Evolutionary conservation across 2,329 filamentous ascomycete genomes (phyloP).

Genomic region (Neobulgaria alba): DNA sequence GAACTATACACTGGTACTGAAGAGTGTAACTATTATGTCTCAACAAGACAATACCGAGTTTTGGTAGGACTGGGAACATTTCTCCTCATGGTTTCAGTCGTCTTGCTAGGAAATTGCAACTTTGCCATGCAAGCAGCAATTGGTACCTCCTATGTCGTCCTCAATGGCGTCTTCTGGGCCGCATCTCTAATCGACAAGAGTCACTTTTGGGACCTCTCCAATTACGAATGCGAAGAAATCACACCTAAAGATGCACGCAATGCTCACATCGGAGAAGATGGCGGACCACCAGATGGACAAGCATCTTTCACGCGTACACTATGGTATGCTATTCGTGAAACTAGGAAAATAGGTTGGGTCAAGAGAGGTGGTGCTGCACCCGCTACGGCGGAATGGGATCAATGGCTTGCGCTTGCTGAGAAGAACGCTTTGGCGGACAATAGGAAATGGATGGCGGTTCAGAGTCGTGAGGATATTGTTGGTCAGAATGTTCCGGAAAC

Average conservation of each 20-base stretch:
- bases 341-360: conserved; percentile 44
- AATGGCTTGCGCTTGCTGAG: conserved; percentile 44
- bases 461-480: conserved; percentile 41
- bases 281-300: conserved; percentile 30
- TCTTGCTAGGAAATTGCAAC: conserved; percentile 53
- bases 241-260: conserved; percentile 33
- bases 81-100: conserved; percentile 51
- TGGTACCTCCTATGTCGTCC: conserved; percentile 46
- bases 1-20: conserved; percentile 55
- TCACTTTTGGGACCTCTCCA: conserved; percentile 48
- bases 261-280: conserved; percentile 31
- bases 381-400: conserved; percentile 41
- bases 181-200: conserved; percentile 30
- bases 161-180: conserved; percentile 52
- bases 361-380: conserved; percentile 43
- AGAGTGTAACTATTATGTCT: conserved; percentile 47
- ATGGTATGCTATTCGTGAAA: conserved; percentile 51
- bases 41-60: conserved; percentile 36
- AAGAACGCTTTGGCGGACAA: conserved; percentile 29
- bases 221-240: conserved; percentile 37
- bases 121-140: conserved; percentile 53
- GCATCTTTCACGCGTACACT: conserved; percentile 47
- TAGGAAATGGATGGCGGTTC: conserved; percentile 38
- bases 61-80: conserved; percentile 51
- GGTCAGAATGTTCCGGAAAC: too few relatives aligned